Base-by-base conservation (phyloP, 2,329 filamentous ascomycete species). In the Cladobotryum protrusum region DNA sequence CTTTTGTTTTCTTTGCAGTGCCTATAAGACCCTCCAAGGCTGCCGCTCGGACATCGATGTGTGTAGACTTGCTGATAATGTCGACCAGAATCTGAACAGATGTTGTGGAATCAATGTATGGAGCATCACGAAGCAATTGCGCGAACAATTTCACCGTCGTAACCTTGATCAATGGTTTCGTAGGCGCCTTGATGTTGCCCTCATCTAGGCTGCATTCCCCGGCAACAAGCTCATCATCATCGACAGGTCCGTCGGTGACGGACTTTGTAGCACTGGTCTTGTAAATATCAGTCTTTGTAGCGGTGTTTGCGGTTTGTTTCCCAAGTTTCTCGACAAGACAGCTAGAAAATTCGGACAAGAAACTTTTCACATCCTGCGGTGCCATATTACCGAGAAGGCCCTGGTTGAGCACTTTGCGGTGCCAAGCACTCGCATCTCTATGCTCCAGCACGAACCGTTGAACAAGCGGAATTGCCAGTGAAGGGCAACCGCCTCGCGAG, bases 141-240 rank as follows among this genome's bases (percentile, higher is more conserved):
- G 63, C 62, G n/a, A 70, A 56, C 61, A 70, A 66, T 45, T 70
- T 68, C 44, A 70, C 57, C 0, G 66, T 70, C 1, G 62, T 66
- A 6, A 70, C 57, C 48, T 68, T 69, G 45, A 70, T 56, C 4
- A 55, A 48, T 3, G 62, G 57, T 3, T 40, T 34, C 19, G 20
- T 54, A 18, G 4, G n/a, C n/a, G n/a, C n/a, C n/a, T 54, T 45
- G 1, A 32, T 9, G 35, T 5, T 7, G 11, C 33, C 8, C n/a
- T 19, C 7, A n/a, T n/a, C n/a, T n/a, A n/a, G n/a, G n/a, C n/a
- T n/a, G n/a, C n/a, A n/a, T n/a, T n/a, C n/a, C n/a, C n/a, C n/a
- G n/a, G n/a, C n/a, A n/a, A n/a, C n/a, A n/a, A n/a, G n/a, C n/a
- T n/a, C n/a, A n/a, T n/a, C n/a, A n/a, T n/a, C n/a, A n/a, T n/a